These are phyloP conservation scores for Heterobasidion parviporum DNA, from an alignment of 1,284 basidiomycete genomes.

Conservation along the genomic window DNA sequence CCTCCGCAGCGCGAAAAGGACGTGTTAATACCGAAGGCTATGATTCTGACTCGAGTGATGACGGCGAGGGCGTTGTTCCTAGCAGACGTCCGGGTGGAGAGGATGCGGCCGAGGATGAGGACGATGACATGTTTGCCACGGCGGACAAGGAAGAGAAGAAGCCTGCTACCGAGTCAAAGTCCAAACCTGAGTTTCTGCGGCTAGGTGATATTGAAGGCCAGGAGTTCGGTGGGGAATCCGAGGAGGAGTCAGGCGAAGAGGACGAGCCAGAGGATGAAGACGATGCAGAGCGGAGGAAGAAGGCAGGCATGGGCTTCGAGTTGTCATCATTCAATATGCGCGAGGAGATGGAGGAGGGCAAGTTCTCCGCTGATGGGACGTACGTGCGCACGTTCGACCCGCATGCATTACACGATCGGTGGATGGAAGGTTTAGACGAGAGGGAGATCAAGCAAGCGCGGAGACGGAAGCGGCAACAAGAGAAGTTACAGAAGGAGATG, in stretches of 20 bases:
- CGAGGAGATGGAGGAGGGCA: conserved; percentile 95
- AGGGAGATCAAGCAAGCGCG: conserved; percentile 81
- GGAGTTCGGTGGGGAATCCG: conserved; percentile 67
- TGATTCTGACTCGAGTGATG: conserved; percentile 89
- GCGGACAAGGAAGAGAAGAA: conserved; percentile 49
- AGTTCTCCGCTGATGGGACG: conserved; percentile 89
- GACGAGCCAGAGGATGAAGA: conserved; percentile 73
- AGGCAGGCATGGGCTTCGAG: conserved; percentile 88
- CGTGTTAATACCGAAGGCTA: conserved; percentile 83
- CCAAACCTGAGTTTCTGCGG: conserved; percentile 71
- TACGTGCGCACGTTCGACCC: conserved; percentile 87
- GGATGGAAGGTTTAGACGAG: conserved; percentile 90
- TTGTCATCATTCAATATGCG: conserved; percentile 98
- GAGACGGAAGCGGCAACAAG: conserved; percentile 58
- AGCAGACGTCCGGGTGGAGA: conserved; percentile 55
- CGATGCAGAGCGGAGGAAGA: conserved; percentile 63
- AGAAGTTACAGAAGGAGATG: conserved; percentile 61
- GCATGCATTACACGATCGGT: conserved; percentile 87
- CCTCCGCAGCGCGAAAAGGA: conserved; percentile 48
- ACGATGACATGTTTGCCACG: conserved; percentile 87
- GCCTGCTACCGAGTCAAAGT: conserved; percentile 32
- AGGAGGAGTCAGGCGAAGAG: conserved; percentile 30
- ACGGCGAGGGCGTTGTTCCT: conserved; percentile 82
- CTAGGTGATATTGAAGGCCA: conserved; percentile 95
- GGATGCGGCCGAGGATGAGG: conserved; percentile 45